phyloP scores from a whole-genome alignment of 2,329 filamentous ascomycete genomes.

The Pleoardoris graminearum region DNA sequence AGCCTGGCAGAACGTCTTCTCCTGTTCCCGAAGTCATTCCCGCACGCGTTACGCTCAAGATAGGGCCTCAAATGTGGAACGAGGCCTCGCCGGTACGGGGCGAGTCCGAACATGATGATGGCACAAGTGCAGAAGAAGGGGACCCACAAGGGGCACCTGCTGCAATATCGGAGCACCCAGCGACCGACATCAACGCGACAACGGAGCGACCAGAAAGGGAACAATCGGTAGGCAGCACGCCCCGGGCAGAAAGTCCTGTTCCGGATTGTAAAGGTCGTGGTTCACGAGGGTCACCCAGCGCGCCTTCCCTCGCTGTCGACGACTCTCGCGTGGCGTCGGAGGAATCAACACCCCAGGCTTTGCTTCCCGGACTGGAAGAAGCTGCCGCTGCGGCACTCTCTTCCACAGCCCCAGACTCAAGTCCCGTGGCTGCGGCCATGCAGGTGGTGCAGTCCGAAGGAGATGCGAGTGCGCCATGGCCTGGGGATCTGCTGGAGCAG shows the following conservation, averaged over 20 bases:
- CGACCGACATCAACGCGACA: neutral
- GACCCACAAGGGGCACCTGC: neutral
- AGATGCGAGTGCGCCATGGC: neutral
- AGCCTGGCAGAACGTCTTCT: neutral
- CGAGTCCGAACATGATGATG: neutral
- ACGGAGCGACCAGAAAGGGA: neutral
- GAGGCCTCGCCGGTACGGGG: neutral
- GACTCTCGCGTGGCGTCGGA: no score
- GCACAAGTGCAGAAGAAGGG: neutral
- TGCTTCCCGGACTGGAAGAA: constrained; percentile 3
- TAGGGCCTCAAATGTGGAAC: neutral
- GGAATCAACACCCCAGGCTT: neutral
- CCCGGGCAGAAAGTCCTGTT: neutral
- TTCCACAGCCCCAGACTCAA: neutral
- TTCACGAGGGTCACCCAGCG: neutral
- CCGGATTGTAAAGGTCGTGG: neutral
- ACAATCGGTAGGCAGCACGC: no score
- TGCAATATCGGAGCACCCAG: neutral
- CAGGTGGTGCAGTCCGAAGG: neutral
- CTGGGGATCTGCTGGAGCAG: neutral
- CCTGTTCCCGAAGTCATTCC: neutral
- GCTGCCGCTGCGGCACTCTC: neutral
- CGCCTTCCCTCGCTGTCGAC: neutral
- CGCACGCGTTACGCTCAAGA: neutral
- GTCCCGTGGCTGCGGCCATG: neutral